Evolutionary conservation across 2,329 filamentous ascomycete genomes (phyloP), one percentile per base, ranked within the genome.

Genomic region (Phaeosphaeriaceae sp.): DNA sequence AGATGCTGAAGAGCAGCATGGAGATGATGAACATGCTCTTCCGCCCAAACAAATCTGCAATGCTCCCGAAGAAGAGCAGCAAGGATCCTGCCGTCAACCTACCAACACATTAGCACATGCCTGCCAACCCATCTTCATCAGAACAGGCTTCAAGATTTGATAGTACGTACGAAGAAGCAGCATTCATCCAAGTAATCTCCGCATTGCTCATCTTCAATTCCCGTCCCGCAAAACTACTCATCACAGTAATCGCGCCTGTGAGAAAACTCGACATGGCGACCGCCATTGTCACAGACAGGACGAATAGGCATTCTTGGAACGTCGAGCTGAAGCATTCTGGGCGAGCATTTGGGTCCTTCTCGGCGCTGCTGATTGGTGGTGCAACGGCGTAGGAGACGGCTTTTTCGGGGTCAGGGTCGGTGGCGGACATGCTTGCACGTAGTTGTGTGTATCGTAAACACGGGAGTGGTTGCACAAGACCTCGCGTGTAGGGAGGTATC

Each of bases 151-250:
- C n/a, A n/a, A n/a, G n/a, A n/a, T n/a, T n/a, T n/a, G 13, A 13
- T 21, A 22, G 17, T 44, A 76, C 81, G 48, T 76, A 85, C 78
- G 85, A 85, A 41, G 85, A 81, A n/a, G 87, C 83, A 7, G 87
- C 87, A 48, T 82, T 83, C 59, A 90, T 87, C 88, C 88, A 91
- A 0, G 88, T 88, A 22, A 91, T 85, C 67, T 91, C 82, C 1
- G 87, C 85, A 48, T 85, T 86, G 2, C 83, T 85, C 88, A 91
- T 90, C 47, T 80, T 69, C 54, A 90, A 73, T 59, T 89, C 85
- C 15, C 75, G 70, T 1, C 84, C 86, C 48, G 89, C 87, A 51
- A 85, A 85, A 0, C 85, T 85, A 1, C 86, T 87, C 58, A 89
- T 86, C 57, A 89, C 88, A 2, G 87, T 83, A 4, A 86, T 82